phyloP scores from a whole-genome alignment of 2,329 filamentous ascomycete genomes.

The Botrytis tulipae region DNA sequence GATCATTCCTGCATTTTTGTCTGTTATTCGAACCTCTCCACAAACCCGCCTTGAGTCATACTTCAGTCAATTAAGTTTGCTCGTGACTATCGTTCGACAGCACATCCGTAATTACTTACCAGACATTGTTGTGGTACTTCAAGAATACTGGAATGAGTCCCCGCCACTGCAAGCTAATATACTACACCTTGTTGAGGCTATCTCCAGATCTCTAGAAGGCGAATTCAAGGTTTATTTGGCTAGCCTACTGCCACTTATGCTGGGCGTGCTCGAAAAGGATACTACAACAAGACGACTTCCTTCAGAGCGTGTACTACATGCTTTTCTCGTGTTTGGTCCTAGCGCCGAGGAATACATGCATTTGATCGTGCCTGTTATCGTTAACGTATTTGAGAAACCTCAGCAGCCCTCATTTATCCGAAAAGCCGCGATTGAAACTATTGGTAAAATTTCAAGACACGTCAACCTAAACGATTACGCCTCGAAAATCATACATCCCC shows the following conservation, averaged over 20 bases:
- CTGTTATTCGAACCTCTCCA: slow-evolving; percentile 81
- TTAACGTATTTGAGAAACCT: slow-evolving; percentile 88
- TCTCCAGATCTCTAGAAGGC: slow-evolving; percentile 88
- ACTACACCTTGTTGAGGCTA: slow-evolving; percentile 86
- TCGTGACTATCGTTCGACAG: slow-evolving; percentile 93
- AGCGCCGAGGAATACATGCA: slow-evolving; percentile 99
- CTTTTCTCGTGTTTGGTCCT: slow-evolving; percentile 91
- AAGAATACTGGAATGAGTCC: slow-evolving; percentile 85
- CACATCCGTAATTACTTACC: slow-evolving; percentile 91
- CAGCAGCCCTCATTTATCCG: slow-evolving; percentile 76
- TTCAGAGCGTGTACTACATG: slow-evolving; percentile 88
- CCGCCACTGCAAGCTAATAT: slow-evolving; percentile 86
- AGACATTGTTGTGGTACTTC: slow-evolving; percentile 79
- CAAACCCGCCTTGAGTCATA: slow-evolving; percentile 84
- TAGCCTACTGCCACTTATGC: slow-evolving; percentile 85
- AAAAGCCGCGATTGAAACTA: slow-evolving; percentile 88
- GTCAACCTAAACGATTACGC: slow-evolving; percentile 98
- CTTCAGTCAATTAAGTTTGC: slow-evolving; percentile 90
- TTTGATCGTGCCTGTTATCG: slow-evolving; percentile 92
- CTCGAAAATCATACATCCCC: slow-evolving; percentile 90
- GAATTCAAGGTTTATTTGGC: slow-evolving; percentile 98
- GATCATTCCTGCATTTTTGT: slow-evolving; percentile 90
- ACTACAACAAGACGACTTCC: slow-evolving; percentile 70
- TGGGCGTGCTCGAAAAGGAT: slow-evolving; percentile 89
- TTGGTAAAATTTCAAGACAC: slow-evolving; percentile 90